Evolutionary conservation across 73 alveolate species (phyloP).

Genomic region (Paramecium tetraurelia): DNA sequence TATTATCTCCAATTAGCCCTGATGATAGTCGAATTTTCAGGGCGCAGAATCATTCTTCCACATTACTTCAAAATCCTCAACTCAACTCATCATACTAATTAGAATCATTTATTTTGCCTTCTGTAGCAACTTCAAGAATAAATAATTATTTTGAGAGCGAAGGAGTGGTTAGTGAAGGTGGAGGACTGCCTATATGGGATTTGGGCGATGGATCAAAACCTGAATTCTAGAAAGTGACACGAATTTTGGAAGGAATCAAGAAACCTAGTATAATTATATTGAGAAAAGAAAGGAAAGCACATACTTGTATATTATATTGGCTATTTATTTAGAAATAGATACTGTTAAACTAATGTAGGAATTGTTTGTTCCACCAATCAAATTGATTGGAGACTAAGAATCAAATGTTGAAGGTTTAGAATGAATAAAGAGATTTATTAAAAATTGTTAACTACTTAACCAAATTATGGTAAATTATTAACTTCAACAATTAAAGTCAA

Average conservation of each 20-base stretch:
- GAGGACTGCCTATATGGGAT: constrained; percentile 37
- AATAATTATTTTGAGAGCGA: constrained; percentile 24
- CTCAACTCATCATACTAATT: not conserved
- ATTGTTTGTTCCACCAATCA: not conserved
- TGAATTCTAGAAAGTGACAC: not conserved
- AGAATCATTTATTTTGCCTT: not conserved
- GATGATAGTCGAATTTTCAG: not conserved
- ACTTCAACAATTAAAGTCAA: not conserved
- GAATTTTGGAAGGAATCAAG: not conserved
- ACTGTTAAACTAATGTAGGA: not conserved
- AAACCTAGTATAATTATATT: not conserved
- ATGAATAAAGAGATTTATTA: not conserved
- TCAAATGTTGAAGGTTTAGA: not conserved
- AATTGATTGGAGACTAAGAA: not conserved
- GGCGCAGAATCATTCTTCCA: not conserved
- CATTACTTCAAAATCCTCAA: not conserved
- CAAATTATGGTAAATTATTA: not conserved
- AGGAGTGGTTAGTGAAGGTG: constrained; percentile 28
- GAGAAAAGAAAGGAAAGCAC: constrained; percentile 26
- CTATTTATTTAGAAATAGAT: not conserved
- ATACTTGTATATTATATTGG: not conserved
- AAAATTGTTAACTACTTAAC: not conserved
- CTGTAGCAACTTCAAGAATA: constrained; percentile 13
- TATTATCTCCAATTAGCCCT: not conserved
- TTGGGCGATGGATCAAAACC: not conserved